Evolutionary conservation across 2,329 filamentous ascomycete genomes (phyloP).

Genomic region (Alternaria conjuncta): DNA sequence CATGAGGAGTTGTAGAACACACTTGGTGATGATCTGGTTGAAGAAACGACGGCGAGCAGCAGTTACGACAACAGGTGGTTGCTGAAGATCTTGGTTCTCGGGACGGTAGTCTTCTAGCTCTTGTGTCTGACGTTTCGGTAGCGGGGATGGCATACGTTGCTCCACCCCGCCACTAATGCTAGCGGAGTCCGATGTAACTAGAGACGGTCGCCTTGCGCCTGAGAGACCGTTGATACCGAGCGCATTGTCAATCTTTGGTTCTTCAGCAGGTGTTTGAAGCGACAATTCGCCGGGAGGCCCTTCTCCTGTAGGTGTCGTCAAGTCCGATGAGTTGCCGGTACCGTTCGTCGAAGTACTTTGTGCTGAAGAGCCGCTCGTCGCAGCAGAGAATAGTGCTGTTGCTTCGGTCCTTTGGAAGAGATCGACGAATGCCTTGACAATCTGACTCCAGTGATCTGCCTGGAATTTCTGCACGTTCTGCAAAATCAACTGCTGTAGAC

Average conservation of each 20-base stretch:
- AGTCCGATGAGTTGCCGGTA: constrained; percentile 41
- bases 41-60: constrained; percentile 93
- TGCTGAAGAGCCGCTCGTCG: constrained; percentile 56
- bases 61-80: constrained; percentile 90
- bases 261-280: constrained; percentile 41
- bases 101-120: constrained; percentile 88
- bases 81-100: constrained; percentile 68
- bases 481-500: constrained; percentile 91
- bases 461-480: constrained; percentile 96
- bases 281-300: constrained; percentile 42
- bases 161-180: constrained; percentile 23
- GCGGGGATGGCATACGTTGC: constrained; percentile 40
- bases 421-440: constrained; percentile 94
- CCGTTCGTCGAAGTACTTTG: constrained; percentile 59
- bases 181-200: constrained; percentile 39
- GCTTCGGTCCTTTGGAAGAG: constrained; percentile 94
- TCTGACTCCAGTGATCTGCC: constrained; percentile 86
- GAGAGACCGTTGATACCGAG: constrained; percentile 54
- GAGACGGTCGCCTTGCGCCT: constrained; percentile 33
- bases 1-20: constrained; percentile 96
- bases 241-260: constrained; percentile 45
- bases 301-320: constrained; percentile 52
- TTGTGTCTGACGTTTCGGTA: constrained; percentile 46
- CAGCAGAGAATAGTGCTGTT: constrained; percentile 92
- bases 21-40: constrained; percentile 99